Base-by-base conservation (phyloP, 306 rosid genomes). In the Cucurbita maxima region DNA sequence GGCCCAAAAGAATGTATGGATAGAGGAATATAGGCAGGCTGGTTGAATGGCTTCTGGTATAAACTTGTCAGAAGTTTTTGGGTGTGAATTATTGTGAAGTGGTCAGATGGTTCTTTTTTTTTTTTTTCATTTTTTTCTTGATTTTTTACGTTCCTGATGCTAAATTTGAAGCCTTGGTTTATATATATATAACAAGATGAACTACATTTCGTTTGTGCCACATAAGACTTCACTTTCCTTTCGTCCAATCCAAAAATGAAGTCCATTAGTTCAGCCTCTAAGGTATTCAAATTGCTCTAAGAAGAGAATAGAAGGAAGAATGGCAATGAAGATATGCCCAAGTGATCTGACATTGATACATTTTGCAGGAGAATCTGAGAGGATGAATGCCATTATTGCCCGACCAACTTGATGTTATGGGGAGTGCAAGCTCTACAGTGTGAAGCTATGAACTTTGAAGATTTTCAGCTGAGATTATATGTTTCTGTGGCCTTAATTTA, bases 31-130 rank as follows among this genome's bases (percentile, higher is more conserved):
- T 67, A 44, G 14, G 43, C 3, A 22, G 25, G 16, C 10, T 11
- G 62, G 52, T 18, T 68, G 25, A 69, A 67, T 56, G 34, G 40
- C 73, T 67, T 67, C 73, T 45, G 73, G 56, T 67, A 20, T 67
- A 20, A 67, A 67, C 11, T 45, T 40, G 38, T 45, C 73, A 13
- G 40, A 45, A 30, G 58, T 43, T 51, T 66, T 70, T 50, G 74
- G 74, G 47, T 30, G 3, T 70, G 41, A 25, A 51, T 48, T 47
- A 48, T 47, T 69, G 36, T 50, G 8, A 69, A 69, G 20, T 22
- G 58, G 55, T 44, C 6, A 47, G 25, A 48, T 45, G 57, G 47
- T 14, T 72, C 53, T 38, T 20, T 72, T 55, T 72, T 30, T 3
- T 25, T 25, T 22, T 30, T 30, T 30, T 2, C 3, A 1, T 25